phyloP scores from a whole-genome alignment of 1,284 basidiomycete genomes.

The Xanthoconium separans region DNA sequence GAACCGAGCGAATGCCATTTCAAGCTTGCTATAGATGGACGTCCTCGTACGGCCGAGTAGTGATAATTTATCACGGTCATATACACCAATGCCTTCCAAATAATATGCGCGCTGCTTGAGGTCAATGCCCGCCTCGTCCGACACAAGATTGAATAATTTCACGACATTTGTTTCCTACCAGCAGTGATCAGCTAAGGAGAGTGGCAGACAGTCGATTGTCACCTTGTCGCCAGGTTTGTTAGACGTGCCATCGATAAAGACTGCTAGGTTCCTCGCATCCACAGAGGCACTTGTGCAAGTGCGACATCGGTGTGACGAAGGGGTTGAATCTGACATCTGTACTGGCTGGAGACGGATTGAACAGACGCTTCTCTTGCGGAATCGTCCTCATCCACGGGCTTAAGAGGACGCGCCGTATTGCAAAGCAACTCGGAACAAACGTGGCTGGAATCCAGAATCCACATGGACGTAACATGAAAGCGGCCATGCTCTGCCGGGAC shows the following conservation, averaged over 20 bases:
- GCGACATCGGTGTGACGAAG: background rate
- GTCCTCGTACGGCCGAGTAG: background rate
- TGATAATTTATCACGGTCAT: background rate
- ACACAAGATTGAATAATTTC: background rate
- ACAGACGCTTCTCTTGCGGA: too few relatives aligned
- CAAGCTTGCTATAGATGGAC: background rate
- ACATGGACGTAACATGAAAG: too few relatives aligned
- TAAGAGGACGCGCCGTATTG: too few relatives aligned
- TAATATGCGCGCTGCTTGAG: background rate
- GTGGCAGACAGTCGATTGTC: background rate
- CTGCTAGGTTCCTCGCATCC: constrained; percentile 3
- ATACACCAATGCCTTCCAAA: background rate
- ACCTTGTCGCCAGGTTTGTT: constrained; percentile 9
- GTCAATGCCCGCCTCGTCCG: background rate
- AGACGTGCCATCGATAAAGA: constrained; percentile 15
- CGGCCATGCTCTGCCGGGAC: too few relatives aligned
- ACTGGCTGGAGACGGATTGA: background rate
- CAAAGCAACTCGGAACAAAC: too few relatives aligned
- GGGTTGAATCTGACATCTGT: background rate
- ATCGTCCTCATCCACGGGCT: too few relatives aligned
- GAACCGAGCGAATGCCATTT: constrained; percentile 8
- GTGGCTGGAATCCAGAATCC: too few relatives aligned
- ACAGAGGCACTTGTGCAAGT: background rate
- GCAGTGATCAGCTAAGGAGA: background rate
- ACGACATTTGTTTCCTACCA: constrained; percentile 6